Evolutionary conservation across 371 early-diverging fungal genomes (phyloP), one percentile per base, ranked within the genome.

Genomic region (Mucor velutinosus): DNA sequence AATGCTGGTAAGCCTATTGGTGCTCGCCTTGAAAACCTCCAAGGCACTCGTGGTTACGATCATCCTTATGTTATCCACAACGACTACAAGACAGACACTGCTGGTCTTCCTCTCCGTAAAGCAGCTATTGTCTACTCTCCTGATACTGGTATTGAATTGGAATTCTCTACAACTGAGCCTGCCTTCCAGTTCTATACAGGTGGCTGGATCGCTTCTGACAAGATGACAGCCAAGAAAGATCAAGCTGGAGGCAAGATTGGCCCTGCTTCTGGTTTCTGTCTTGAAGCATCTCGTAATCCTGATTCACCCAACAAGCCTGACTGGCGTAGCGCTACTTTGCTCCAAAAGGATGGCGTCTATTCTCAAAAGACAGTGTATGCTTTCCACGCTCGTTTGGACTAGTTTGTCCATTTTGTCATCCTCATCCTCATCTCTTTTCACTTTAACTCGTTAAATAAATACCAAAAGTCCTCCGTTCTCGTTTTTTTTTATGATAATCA

Each of bases 161-260:
- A 79, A 19, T 77, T 91, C 66, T 69, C 77, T 3, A 89, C 91
- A 2, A 86, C 86, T 23, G 89, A 89, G n/a, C 85, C 89, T 30
- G 90, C 90, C 0, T 89, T 93, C 77, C 92, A 92, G 73, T 75
- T 93, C 57, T 93, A 93, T 72, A 89, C 92, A 7, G 91, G 87
- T 49, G 90, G 91, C 60, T 90, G 76, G 67, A 73, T 90, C 37
- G 58, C 74, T 0, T 39, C 71, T 1, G 66, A 64, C 29, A 67
- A 27, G 4, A 67, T 82, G 51, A 72, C 75, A 21, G 80, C 84
- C 65, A 77, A 75, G 41, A 79, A 79, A n/a, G 64, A 79, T 37
- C 83, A 81, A 56, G 69, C 61, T 7, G 53, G 70, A 7, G 60
- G 61, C 17, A 35, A 65, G 17, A 69, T 80, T 19, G 79, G 78